These are phyloP conservation scores for Luvunga scandens DNA, from an alignment of 345 rosid genomes.

Conservation along the genomic window DNA sequence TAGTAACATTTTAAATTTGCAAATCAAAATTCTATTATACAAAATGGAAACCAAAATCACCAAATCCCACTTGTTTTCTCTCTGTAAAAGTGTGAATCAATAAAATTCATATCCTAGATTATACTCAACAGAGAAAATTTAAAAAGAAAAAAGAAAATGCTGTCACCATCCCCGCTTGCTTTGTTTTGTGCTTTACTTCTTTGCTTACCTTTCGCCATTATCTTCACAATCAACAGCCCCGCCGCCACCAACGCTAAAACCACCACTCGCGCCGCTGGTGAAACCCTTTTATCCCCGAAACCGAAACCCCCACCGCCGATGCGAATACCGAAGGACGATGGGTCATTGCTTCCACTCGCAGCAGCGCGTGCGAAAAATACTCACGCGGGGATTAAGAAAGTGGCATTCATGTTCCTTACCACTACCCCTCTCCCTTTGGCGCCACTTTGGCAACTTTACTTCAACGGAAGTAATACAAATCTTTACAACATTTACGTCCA, in stretches of 20 bases:
- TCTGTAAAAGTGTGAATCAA: background rate
- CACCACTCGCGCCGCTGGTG: background rate
- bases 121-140: slow-evolving; percentile 4
- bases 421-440: slow-evolving; percentile 66
- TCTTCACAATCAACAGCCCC: slow-evolving; percentile 44
- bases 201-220: slow-evolving; percentile 56
- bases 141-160: slow-evolving; percentile 27
- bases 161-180: slow-evolving; percentile 51
- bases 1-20: background rate
- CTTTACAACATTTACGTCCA: slow-evolving; percentile 71
- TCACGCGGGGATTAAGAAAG: slow-evolving; percentile 39
- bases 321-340: slow-evolving; percentile 42
- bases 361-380: slow-evolving; percentile 49
- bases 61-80: slow-evolving; percentile 29
- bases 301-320: slow-evolving; percentile 19
- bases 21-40: background rate
- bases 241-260: slow-evolving; percentile 2
- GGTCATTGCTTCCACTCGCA: slow-evolving; percentile 42
- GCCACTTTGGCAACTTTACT: slow-evolving; percentile 64
- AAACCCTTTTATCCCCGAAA: slow-evolving; percentile 9
- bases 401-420: slow-evolving; percentile 72
- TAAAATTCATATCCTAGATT: background rate
- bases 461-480: slow-evolving; percentile 27
- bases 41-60: background rate
- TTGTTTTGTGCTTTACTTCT: slow-evolving; percentile 59